Percentiles rank a stretch among this genome's conserved stretches.
These are phyloP conservation scores for Prototheca cutis DNA, from an alignment of 163 green algal species.

Conservation along the genomic window DNA sequence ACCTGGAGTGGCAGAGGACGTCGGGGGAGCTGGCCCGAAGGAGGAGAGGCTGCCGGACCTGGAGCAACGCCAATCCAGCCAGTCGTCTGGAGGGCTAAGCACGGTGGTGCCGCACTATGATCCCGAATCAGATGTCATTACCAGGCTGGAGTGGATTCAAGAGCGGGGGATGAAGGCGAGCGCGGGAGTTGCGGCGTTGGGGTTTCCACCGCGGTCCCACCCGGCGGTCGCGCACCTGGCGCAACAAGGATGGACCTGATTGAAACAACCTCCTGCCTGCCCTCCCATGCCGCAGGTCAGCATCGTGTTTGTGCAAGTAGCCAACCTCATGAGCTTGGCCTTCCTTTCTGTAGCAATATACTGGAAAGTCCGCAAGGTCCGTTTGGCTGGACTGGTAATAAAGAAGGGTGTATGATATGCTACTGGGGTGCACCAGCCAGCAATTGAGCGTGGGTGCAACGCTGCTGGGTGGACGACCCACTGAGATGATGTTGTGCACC, in stretches of 20 bases:
- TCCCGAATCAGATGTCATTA: neutral
- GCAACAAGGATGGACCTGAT: neutral
- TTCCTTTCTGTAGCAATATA: conserved; percentile 6
- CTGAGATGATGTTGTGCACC: too few species aligned
- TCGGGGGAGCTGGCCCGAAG: too few species aligned
- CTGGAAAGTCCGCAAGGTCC: conserved; percentile 13
- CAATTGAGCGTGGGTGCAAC: too few species aligned
- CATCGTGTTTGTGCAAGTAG: neutral
- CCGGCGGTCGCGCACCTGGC: neutral
- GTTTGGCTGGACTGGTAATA: too few species aligned
- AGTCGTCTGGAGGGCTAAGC: neutral
- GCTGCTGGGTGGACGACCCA: too few species aligned
- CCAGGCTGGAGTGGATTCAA: neutral
- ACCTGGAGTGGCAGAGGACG: too few species aligned
- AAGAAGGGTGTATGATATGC: too few species aligned
- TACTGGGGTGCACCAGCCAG: too few species aligned
- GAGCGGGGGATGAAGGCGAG: neutral
- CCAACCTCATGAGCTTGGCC: conserved; percentile 4
- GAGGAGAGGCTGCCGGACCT: too few species aligned
- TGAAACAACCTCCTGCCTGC: too few species aligned
- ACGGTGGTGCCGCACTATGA: neutral
- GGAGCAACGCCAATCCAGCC: too few species aligned
- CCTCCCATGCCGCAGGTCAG: conserved; percentile 1
- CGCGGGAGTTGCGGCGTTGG: neutral
- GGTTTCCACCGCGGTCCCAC: neutral